These are phyloP conservation scores for Hanseniaspora lindneri DNA, from an alignment of 805 yeast genomes.

Conservation along the genomic window DNA sequence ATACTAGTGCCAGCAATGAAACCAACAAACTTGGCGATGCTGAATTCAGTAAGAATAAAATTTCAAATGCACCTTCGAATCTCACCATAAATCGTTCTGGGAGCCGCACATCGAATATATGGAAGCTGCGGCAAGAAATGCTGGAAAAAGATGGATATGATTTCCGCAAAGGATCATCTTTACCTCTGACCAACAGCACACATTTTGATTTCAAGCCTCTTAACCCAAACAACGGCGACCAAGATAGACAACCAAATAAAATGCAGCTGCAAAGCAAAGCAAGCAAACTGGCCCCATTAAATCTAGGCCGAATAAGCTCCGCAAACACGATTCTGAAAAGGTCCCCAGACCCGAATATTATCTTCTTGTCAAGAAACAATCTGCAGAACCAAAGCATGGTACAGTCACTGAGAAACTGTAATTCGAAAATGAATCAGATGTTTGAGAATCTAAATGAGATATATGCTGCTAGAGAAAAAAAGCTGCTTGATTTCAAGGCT, in stretches of 20 bases:
- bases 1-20: neutral
- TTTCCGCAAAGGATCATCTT: too few relatives aligned
- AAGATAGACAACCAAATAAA: neutral
- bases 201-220: too few relatives aligned
- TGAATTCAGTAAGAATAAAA: neutral
- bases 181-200: too few relatives aligned
- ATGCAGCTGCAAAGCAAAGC: neutral
- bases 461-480: constrained; percentile 2
- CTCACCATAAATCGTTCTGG: too few relatives aligned
- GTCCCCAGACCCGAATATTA: constrained; percentile 2
- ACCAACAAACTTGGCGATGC: neutral
- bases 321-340: constrained; percentile 1
- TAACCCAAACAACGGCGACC: too few relatives aligned
- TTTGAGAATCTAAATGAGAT: constrained; percentile 8
- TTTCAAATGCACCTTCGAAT: too few relatives aligned
- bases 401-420: neutral
- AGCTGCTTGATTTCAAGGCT: neutral
- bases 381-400: constrained; percentile 5
- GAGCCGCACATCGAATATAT: too few relatives aligned
- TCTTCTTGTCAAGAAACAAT: constrained; percentile 3
- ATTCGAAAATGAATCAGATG: neutral
- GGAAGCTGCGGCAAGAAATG: too few relatives aligned
- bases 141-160: too few relatives aligned
- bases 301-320: constrained; percentile 2
- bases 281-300: constrained; percentile 8